These are phyloP conservation scores for Exophiala phaeomuriformis DNA, from an alignment of 2,329 filamentous ascomycete genomes.

Conservation along the genomic window DNA sequence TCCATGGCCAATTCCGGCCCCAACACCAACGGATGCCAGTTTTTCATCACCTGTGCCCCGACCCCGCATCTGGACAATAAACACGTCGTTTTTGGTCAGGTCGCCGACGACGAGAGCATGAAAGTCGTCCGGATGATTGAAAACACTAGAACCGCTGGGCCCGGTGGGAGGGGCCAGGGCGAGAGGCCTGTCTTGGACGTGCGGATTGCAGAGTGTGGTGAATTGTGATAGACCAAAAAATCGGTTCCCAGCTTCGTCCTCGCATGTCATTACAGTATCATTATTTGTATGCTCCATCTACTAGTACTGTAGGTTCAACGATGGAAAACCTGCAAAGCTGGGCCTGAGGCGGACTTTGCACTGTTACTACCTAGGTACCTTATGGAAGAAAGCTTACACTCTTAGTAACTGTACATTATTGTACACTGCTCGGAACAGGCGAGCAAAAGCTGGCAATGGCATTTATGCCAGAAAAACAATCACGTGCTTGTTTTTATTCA, in stretches of 20 bases:
- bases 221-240: slow-evolving; percentile 58
- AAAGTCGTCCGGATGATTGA: slow-evolving; percentile 90
- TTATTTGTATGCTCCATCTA: too few species aligned
- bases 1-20: slow-evolving; percentile 96
- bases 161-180: slow-evolving; percentile 20
- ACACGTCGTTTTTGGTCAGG: slow-evolving; percentile 91
- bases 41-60: slow-evolving; percentile 88
- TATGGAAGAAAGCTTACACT: too few species aligned
- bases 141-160: slow-evolving; percentile 70
- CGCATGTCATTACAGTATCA: too few species aligned
- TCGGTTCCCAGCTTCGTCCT: neutral
- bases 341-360: too few species aligned
- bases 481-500: too few species aligned
- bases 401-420: too few species aligned
- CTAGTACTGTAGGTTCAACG: too few species aligned
- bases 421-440: too few species aligned
- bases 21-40: slow-evolving; percentile 90
- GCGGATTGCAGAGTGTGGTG: slow-evolving; percentile 76
- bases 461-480: too few species aligned
- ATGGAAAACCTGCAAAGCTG: too few species aligned
- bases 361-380: too few species aligned
- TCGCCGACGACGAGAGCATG: slow-evolving; percentile 66
- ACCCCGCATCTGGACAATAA: slow-evolving; percentile 87
- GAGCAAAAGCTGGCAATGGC: too few species aligned
- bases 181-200: slow-evolving; percentile 84